Percentiles rank a stretch among this genome's conserved stretches.
Conservation (phyloP, 75 land plant genomes). For the Gnetum montanum region DNA sequence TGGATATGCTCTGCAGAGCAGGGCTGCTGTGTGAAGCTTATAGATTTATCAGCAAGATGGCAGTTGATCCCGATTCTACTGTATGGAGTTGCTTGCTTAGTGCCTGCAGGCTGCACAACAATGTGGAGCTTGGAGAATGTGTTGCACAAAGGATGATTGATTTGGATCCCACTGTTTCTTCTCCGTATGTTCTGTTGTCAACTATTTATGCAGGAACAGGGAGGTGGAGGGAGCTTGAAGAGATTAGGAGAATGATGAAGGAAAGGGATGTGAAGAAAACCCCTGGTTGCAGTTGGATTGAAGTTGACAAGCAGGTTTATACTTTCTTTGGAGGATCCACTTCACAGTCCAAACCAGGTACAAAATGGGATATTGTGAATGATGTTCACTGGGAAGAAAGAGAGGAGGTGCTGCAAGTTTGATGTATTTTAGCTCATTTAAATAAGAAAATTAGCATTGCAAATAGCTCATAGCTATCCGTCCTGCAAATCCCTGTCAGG, state of each 20-base stretch:
- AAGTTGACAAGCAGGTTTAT: not conserved
- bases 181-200: slow-evolving; percentile 4
- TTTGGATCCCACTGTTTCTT: not conserved
- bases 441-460: no score
- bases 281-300: slow-evolving; percentile 6
- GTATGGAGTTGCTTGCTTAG: slow-evolving; percentile 6
- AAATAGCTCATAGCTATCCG: no score
- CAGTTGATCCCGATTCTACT: not conserved
- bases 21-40: not conserved
- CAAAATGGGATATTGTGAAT: no score
- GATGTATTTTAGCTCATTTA: no score
- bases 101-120: slow-evolving; percentile 1
- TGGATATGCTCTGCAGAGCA: slow-evolving; percentile 5
- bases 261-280: not conserved
- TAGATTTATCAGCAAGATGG: slow-evolving; percentile 1
- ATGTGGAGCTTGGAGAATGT: not conserved
- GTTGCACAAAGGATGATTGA: not conserved
- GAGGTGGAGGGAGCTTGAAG: not conserved
- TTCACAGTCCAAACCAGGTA: no score
- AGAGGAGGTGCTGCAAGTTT: no score
- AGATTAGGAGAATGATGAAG: not conserved
- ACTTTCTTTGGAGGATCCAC: not conserved
- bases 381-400: no score
- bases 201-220: slow-evolving; percentile 4
- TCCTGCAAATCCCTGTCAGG: no score